Conservation (phyloP, 441 rosid species). For the Theobroma grandiflorum region DNA sequence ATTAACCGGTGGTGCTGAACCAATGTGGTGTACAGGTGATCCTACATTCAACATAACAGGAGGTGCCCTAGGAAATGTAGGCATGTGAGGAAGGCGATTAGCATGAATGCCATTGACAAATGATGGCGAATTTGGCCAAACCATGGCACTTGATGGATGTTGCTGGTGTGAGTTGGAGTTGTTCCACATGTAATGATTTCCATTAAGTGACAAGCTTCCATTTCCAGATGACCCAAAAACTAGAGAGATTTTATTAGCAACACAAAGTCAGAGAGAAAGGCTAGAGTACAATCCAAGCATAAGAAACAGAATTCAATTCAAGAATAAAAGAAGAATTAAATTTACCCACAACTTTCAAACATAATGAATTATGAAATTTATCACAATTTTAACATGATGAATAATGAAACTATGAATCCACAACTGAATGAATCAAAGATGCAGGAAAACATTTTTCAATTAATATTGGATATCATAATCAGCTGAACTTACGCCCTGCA, state of each 20-base stretch:
- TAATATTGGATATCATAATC: slow-evolving; percentile 23
- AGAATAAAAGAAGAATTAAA: background rate
- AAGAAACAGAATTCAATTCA: background rate
- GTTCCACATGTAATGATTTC: slow-evolving; percentile 59
- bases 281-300: background rate
- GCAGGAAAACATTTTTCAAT: slow-evolving; percentile 14
- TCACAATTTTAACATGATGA: background rate
- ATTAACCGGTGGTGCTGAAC: slow-evolving; percentile 72
- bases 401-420: background rate
- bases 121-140: slow-evolving; percentile 72
- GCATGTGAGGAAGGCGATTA: slow-evolving; percentile 51
- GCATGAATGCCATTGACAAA: slow-evolving; percentile 53
- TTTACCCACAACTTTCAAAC: background rate
- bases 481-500: slow-evolving; percentile 73
- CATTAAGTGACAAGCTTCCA: slow-evolving; percentile 56
- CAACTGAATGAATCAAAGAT: slow-evolving; percentile 4
- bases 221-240: slow-evolving; percentile 70
- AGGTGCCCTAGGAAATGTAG: slow-evolving; percentile 62
- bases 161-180: slow-evolving; percentile 60
- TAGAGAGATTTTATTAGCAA: slow-evolving; percentile 36
- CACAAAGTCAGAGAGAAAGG: slow-evolving; percentile 19
- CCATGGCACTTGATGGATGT: slow-evolving; percentile 54
- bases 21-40: slow-evolving; percentile 68
- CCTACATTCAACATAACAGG: slow-evolving; percentile 56
- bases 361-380: background rate